Percentiles rank a stretch among this genome's conserved stretches.
Conservation (phyloP, 768 basidiomycete species). For the Cytidiella melzeri region DNA sequence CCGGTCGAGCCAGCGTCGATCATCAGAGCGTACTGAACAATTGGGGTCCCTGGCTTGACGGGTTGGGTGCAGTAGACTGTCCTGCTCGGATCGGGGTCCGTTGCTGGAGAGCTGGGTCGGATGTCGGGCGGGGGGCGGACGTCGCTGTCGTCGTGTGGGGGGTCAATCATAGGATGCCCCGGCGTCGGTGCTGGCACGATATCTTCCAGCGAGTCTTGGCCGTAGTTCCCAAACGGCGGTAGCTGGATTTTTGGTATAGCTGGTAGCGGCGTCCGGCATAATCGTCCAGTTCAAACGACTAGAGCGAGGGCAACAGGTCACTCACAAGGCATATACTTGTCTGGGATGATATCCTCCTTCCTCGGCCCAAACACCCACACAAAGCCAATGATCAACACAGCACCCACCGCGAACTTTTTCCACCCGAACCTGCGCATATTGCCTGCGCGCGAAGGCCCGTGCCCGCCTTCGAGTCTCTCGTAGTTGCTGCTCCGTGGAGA, state of each 20-base stretch:
- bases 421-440: constrained; percentile 35
- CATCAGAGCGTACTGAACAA: constrained; percentile 93
- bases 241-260: constrained; percentile 3
- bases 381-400: constrained; percentile 46
- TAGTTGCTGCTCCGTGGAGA: constrained; percentile 41
- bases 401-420: constrained; percentile 65
- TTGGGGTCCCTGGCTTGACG: constrained; percentile 37
- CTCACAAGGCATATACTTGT: constrained; percentile 25
- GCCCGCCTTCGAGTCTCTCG: constrained; percentile 56
- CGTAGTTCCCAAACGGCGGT: constrained; percentile 1
- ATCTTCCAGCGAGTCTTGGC: background rate
- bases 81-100: constrained; percentile 66
- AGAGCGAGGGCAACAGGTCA: background rate
- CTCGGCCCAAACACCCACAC: constrained; percentile 66
- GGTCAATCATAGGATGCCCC: constrained; percentile 3
- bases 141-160: constrained; percentile 12
- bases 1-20: constrained; percentile 98
- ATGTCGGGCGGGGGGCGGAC: constrained; percentile 5
- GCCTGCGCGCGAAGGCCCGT: constrained; percentile 39
- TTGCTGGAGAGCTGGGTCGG: constrained; percentile 55
- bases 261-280: background rate
- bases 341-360: constrained; percentile 21
- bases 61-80: constrained; percentile 70
- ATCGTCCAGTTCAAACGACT: background rate
- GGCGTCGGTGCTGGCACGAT: constrained; percentile 1